Evolutionary conservation across 345 rosid species (phyloP).

Genomic region (Rhodamnia rubescens): DNA sequence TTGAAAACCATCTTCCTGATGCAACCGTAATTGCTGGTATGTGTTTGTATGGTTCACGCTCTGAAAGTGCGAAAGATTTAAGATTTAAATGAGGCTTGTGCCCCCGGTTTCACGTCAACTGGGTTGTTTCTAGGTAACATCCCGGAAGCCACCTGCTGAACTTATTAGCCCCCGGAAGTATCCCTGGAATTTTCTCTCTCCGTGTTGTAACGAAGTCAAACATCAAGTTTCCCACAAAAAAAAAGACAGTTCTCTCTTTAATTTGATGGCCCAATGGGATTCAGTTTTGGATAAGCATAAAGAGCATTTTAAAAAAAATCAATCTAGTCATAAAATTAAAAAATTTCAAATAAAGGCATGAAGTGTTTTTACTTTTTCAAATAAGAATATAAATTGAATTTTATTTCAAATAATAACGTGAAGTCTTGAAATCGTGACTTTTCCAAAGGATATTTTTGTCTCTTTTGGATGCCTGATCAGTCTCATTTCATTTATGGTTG

Average conservation of each 20-base stretch:
- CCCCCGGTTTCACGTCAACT: background rate
- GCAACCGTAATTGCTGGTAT: background rate
- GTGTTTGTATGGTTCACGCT: background rate
- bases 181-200: background rate
- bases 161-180: background rate
- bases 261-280: background rate
- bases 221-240: background rate
- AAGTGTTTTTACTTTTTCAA: no score
- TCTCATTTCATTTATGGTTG: no score
- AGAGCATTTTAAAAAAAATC: no score
- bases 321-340: no score
- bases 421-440: no score
- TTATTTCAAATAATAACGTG: no score
- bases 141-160: background rate
- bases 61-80: background rate
- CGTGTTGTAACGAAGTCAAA: background rate
- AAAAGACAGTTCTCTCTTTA: background rate
- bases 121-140: background rate
- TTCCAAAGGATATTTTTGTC: no score
- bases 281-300: no score
- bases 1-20: background rate
- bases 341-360: no score
- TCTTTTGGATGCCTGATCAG: no score
- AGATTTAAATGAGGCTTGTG: background rate
- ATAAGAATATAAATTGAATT: no score